phyloP scores from a whole-genome alignment of 805 yeast species.

The Groenewaldozyma salmanticensis region DNA sequence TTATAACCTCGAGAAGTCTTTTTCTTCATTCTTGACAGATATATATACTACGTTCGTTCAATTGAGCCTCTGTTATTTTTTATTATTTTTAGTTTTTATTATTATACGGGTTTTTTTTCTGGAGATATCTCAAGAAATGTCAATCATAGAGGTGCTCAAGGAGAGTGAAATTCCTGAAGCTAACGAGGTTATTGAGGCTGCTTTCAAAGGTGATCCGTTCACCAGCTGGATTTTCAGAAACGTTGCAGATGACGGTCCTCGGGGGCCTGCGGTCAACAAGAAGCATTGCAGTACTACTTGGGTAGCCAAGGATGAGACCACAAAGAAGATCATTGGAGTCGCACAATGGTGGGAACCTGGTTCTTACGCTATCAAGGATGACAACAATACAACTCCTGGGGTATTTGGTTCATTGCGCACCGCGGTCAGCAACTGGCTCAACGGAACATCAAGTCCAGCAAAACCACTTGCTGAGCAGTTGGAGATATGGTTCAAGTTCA shows the following conservation, averaged over 20 bases:
- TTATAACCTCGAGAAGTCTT: too few species aligned
- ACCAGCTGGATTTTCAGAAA: neutral
- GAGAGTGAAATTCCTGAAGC: neutral
- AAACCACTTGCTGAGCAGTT: neutral
- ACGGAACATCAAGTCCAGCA: neutral
- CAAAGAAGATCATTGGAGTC: constrained; percentile 1
- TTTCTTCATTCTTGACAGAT: too few species aligned
- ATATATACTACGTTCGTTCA: too few species aligned
- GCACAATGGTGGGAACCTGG: constrained; percentile 2
- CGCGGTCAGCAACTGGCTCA: neutral
- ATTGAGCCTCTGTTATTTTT: too few species aligned
- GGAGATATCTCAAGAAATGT: too few species aligned
- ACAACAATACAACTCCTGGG: neutral
- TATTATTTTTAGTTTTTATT: too few species aligned
- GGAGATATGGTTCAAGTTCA: neutral
- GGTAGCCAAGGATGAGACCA: constrained; percentile 1
- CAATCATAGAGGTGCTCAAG: neutral
- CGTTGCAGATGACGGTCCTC: neutral
- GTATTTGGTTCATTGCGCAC: too few species aligned
- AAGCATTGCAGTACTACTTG: neutral
- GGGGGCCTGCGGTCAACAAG: neutral
- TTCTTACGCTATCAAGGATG: neutral
- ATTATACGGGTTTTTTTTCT: too few species aligned
- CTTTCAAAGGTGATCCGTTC: constrained; percentile 3
- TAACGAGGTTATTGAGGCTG: neutral